Percentiles rank a stretch among this genome's conserved stretches.
Evolutionary conservation across 441 rosid genomes (phyloP).

Genomic region (Hura crepitans): DNA sequence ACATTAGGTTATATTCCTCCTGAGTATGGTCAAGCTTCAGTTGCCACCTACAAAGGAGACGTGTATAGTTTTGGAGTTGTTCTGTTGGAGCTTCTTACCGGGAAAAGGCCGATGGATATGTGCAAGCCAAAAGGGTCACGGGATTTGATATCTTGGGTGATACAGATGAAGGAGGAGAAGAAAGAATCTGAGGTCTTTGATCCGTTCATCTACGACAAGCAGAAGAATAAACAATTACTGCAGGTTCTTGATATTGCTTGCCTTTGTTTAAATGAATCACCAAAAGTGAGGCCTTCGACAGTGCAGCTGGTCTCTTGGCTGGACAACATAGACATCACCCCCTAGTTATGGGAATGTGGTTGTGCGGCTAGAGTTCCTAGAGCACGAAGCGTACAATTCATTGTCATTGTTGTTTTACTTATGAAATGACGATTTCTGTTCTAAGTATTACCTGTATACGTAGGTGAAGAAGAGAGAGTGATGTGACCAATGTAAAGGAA

Average conservation of each 20-base stretch:
- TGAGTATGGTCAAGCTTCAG: constrained; percentile 87
- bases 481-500: constrained; percentile 17
- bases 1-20: constrained; percentile 97
- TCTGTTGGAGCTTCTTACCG: constrained; percentile 83
- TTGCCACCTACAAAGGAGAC: constrained; percentile 92
- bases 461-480: constrained; percentile 13
- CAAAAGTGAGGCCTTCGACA: constrained; percentile 60
- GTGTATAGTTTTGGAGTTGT: constrained; percentile 97
- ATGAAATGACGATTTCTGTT: constrained; percentile 13
- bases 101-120: constrained; percentile 89
- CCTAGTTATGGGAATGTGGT: constrained; percentile 12
- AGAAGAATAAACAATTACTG: constrained; percentile 43
- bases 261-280: constrained; percentile 61
- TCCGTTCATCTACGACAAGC: constrained; percentile 47
- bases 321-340: constrained; percentile 31
- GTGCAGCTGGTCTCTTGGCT: constrained; percentile 62
- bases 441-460: constrained; percentile 28
- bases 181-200: constrained; percentile 63
- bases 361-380: constrained; percentile 19
- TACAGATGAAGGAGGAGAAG: constrained; percentile 68
- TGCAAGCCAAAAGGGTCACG: constrained; percentile 71
- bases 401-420: background rate
- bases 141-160: constrained; percentile 76
- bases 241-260: constrained; percentile 66
- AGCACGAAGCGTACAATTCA: background rate